Base-by-base conservation (phyloP, 345 rosid genomes). In the Reutealis trisperma region DNA sequence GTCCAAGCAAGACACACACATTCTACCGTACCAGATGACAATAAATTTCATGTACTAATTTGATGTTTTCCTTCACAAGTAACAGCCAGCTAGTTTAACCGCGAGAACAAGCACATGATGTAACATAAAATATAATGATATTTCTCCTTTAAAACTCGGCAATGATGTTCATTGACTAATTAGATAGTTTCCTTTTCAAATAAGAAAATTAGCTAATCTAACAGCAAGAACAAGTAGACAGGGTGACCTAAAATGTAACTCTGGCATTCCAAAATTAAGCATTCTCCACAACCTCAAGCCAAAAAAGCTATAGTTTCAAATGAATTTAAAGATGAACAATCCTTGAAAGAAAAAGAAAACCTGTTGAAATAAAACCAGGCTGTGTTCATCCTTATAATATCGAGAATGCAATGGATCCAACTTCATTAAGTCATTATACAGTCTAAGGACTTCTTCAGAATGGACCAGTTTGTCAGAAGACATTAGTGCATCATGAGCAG, bases 381-480 rank as follows among this genome's bases (percentile, higher is more conserved):
- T 92, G 82, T 80, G 88, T 58, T 81, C 85, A 71, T 95, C 94
- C 89, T 93, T 90, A 87, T 95, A 95, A 81, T 84, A 93, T 63
- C 64, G 88, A 79, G 75, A 62, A 82, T 93, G 99, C 19, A 88
- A 59, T 44, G 91, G 89, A 75, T 95, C 98, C 83, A 89, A 76
- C 69, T 81, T 90, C 89, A 90, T 88, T 45, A 95, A 85, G 49
- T 90, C 93, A 42, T 63, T 79, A 84, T 85, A 92, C 55, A 93
- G 86, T 71, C 79, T 81, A 64, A 93, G 91, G 78, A 92, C 87
- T 86, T 91, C 92, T 74, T 88, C 85, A 73, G 81, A 89, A 66
- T 92, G 89, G 67, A 41, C 72, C 75, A 72, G 73, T 72, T 82
- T 82, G n/a, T 69, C 77, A 47, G 83, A 74, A 68, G 75, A 73